A percentile compares a stretch with the other conserved stretches of the same genome.
Conservation (phyloP, 176 grass and related monocot genomes). For the Panicum miliaceum region DNA sequence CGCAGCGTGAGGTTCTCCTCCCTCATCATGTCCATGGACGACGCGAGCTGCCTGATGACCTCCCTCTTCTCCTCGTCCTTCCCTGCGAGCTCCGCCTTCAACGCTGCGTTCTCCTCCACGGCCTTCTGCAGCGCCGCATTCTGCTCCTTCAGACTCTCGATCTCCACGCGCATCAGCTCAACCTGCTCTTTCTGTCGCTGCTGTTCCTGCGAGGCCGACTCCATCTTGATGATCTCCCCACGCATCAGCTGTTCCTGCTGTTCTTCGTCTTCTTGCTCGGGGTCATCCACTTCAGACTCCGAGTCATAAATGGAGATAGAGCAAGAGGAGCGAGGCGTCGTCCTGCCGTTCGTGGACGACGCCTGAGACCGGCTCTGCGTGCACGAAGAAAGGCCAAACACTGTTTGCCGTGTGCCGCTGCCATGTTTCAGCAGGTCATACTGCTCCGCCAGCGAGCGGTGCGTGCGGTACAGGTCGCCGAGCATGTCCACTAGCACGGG, state of each 20-base stretch:
- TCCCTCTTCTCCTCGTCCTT: conserved; percentile 99
- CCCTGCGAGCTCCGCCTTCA: conserved; percentile 49
- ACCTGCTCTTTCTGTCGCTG: conserved; percentile 13
- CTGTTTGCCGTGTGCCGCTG: conserved; percentile 34
- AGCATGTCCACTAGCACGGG: conserved; percentile 81
- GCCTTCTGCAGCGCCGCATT: conserved; percentile 48
- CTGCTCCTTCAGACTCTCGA: conserved; percentile 42
- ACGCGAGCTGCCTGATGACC: conserved; percentile 82
- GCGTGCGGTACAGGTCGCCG: conserved; percentile 74
- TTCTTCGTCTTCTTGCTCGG: conserved; percentile 45
- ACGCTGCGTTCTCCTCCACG: conserved; percentile 44
- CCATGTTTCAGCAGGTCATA: conserved; percentile 72
- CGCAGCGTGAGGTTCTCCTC: conserved; percentile 67
- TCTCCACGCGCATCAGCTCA: conserved; percentile 49
- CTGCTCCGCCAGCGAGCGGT: conserved; percentile 80
- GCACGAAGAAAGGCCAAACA: conserved; percentile 49
- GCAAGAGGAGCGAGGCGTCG: conserved; percentile 34
- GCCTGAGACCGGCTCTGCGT: conserved; percentile 40
- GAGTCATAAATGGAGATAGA: conserved; percentile 58
- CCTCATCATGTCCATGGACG: conserved; percentile 65
- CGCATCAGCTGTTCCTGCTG: conserved; percentile 36
- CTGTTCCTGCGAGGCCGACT: neutral
- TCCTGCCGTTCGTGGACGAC: neutral
- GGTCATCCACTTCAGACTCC: conserved; percentile 76
- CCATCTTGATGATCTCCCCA: neutral